Percentiles rank a stretch among this genome's conserved stretches.
Conservation (phyloP, 305 asterid genomes). For the Striga hermonthica region DNA sequence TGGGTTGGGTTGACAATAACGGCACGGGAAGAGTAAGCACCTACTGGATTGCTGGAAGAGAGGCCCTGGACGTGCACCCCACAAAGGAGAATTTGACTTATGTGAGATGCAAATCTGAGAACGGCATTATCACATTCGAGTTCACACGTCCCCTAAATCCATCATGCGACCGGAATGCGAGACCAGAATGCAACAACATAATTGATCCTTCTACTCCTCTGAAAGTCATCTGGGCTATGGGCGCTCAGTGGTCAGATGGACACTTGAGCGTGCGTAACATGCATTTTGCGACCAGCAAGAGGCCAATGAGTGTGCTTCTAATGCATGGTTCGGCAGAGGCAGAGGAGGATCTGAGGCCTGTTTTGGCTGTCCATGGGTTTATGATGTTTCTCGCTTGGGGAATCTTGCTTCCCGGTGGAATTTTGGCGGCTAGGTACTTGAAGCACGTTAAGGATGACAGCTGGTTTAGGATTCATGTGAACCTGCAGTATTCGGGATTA, state of each 20-base stretch:
- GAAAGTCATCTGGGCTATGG: slow-evolving; percentile 95
- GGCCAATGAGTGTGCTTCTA: slow-evolving; percentile 84
- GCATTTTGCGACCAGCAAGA: slow-evolving; percentile 87
- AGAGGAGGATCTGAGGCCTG: slow-evolving; percentile 90
- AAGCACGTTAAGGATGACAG: slow-evolving; percentile 84
- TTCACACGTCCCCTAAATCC: slow-evolving; percentile 88
- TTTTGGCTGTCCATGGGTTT: slow-evolving; percentile 91
- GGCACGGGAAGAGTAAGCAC: slow-evolving; percentile 87
- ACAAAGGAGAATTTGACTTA: slow-evolving; percentile 82
- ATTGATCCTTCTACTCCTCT: slow-evolving; percentile 85
- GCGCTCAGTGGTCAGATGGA: slow-evolving; percentile 84
- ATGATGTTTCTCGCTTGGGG: slow-evolving; percentile 99
- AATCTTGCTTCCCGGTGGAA: slow-evolving; percentile 88
- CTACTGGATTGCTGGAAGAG: slow-evolving; percentile 80
- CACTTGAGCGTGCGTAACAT: slow-evolving; percentile 73
- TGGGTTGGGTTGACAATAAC: slow-evolving; percentile 81
- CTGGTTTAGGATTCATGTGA: slow-evolving; percentile 86
- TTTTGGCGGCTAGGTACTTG: slow-evolving; percentile 81
- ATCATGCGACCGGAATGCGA: slow-evolving; percentile 46
- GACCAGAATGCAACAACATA: slow-evolving; percentile 80
- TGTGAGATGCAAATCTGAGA: slow-evolving; percentile 92
- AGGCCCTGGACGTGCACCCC: slow-evolving; percentile 64
- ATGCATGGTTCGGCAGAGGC: slow-evolving; percentile 94
- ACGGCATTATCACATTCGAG: slow-evolving; percentile 86
- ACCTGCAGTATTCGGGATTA: slow-evolving; percentile 88